Evolutionary conservation across 192 early-diverging fungal genomes (phyloP).

Genomic region (Physocladia obscura): DNA sequence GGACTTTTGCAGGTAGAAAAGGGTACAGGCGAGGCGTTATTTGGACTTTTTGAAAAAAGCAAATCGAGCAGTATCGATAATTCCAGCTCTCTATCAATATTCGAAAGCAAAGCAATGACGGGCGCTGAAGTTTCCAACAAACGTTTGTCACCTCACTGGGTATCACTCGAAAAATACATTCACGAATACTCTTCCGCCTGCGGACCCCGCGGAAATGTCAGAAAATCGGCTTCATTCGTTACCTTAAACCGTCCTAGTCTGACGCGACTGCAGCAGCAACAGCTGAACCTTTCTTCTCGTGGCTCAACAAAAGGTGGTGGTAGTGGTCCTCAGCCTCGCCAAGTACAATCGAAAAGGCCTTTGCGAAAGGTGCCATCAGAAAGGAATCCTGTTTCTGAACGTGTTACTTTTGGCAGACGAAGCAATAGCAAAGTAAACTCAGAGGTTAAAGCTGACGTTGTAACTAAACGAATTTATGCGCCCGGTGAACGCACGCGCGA

Average conservation of each 20-base stretch:
- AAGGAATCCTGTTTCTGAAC: neutral
- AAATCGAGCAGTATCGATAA: neutral
- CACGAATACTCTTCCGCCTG: neutral
- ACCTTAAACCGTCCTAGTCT: neutral
- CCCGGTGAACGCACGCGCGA: slow-evolving; percentile 28
- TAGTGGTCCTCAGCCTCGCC: neutral
- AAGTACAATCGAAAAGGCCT: neutral
- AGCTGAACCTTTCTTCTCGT: neutral
- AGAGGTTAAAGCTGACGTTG: neutral
- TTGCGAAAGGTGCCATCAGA: slow-evolving; percentile 1
- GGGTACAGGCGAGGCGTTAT: neutral
- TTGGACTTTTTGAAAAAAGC: neutral
- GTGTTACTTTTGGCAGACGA: neutral
- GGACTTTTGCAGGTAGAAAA: neutral
- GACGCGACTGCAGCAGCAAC: neutral
- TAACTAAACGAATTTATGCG: neutral
- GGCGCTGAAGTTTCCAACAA: no score
- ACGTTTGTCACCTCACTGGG: no score
- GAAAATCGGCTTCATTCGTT: neutral
- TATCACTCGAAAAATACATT: slow-evolving; percentile 6
- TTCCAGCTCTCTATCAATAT: neutral
- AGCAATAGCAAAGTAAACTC: neutral
- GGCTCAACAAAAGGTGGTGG: neutral
- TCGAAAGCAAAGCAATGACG: neutral
- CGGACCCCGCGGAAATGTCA: neutral